Percentiles rank a stretch among this genome's conserved stretches.
These are phyloP conservation scores for Exophiala spinifera DNA, from an alignment of 2,329 filamentous ascomycete genomes.

Conservation along the genomic window DNA sequence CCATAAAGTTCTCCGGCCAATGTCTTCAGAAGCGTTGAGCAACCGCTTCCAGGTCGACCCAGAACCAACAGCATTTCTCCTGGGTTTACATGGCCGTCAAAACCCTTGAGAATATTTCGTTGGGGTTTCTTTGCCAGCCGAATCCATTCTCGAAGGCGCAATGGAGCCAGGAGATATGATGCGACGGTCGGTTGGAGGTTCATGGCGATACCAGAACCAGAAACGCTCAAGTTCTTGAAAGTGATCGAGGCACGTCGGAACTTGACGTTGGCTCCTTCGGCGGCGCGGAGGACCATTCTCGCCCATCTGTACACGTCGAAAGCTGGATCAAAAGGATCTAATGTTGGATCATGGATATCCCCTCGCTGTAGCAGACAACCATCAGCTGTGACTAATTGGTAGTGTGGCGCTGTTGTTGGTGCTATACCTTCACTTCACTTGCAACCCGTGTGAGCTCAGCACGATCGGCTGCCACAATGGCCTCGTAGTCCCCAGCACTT, in stretches of 20 bases:
- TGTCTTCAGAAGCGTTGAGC: slow-evolving; percentile 66
- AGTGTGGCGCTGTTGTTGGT: background rate
- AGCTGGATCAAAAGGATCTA: background rate
- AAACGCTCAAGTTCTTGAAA: slow-evolving; percentile 62
- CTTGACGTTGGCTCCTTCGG: slow-evolving; percentile 9
- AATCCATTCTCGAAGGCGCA: slow-evolving; percentile 54
- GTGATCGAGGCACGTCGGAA: slow-evolving; percentile 50
- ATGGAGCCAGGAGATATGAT: slow-evolving; percentile 55
- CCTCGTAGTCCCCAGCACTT: slow-evolving; percentile 1
- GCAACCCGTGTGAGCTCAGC: slow-evolving; percentile 4
- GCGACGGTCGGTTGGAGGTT: slow-evolving; percentile 67
- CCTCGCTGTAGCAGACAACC: background rate
- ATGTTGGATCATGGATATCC: slow-evolving; percentile 2
- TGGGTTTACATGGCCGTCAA: slow-evolving; percentile 66
- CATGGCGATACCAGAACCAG: slow-evolving; percentile 59
- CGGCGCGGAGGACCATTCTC: slow-evolving; percentile 1
- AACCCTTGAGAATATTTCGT: slow-evolving; percentile 53
- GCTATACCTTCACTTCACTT: background rate
- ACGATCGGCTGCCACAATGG: slow-evolving; percentile 2
- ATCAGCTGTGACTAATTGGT: background rate
- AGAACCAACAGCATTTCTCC: slow-evolving; percentile 70
- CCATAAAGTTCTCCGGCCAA: slow-evolving; percentile 70
- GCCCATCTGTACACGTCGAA: slow-evolving; percentile 13
- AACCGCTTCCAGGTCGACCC: slow-evolving; percentile 63
- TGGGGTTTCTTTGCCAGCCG: slow-evolving; percentile 48